Percentiles rank a stretch among this genome's conserved stretches.
These are phyloP conservation scores for Ustilago trichophora DNA, from an alignment of 1,284 basidiomycete genomes.

Conservation along the genomic window DNA sequence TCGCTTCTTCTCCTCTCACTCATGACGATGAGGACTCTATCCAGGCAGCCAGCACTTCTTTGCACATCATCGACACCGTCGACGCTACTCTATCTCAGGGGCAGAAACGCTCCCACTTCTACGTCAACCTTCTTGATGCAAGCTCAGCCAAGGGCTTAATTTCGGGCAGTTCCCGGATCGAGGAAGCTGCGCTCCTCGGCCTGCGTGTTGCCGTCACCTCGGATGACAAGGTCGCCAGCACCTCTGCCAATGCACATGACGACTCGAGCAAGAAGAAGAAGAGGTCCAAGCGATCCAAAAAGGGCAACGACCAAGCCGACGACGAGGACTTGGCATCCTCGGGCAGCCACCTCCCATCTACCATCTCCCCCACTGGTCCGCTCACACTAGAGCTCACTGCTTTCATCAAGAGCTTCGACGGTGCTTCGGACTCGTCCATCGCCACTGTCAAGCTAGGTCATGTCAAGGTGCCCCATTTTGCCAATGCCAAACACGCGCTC, in stretches of 20 bases:
- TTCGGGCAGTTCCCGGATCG: constrained; percentile 16
- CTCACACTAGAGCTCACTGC: constrained; percentile 29
- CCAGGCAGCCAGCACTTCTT: constrained; percentile 5
- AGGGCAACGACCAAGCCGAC: constrained; percentile 1
- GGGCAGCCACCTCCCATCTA: background rate
- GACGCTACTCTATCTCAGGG: constrained; percentile 2
- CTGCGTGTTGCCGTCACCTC: constrained; percentile 35
- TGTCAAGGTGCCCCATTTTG: constrained; percentile 7
- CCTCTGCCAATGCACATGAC: background rate
- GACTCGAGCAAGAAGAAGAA: constrained; percentile 35
- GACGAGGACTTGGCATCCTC: constrained; percentile 2
- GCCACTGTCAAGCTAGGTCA: constrained; percentile 18
- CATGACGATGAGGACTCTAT: constrained; percentile 29
- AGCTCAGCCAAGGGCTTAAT: constrained; percentile 25
- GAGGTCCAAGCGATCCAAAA: constrained; percentile 31
- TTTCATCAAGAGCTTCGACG: constrained; percentile 35
- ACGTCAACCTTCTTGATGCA: constrained; percentile 33
- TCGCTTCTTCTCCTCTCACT: constrained; percentile 9
- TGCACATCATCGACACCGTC: constrained; percentile 21
- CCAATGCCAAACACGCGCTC: constrained; percentile 14
- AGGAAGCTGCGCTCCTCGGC: constrained; percentile 29
- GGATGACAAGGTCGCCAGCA: background rate
- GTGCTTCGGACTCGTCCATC: constrained; percentile 12
- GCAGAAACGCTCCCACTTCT: constrained; percentile 25
- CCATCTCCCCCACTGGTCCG: constrained; percentile 3